Evolutionary conservation across 208 protist genomes (phyloP).

Genomic region (Polymyxa betae): DNA sequence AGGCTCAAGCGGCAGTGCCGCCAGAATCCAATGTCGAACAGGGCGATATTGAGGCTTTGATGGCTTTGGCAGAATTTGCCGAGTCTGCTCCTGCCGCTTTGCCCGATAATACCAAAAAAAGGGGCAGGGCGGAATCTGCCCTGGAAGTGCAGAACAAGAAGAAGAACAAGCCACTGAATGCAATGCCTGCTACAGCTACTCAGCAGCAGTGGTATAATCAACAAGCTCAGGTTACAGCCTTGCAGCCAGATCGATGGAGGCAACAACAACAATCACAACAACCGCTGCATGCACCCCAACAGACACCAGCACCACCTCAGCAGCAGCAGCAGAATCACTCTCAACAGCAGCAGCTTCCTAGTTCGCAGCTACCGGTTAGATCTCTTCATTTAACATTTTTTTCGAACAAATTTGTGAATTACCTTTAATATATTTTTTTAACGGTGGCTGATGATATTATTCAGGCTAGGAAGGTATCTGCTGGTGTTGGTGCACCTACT

Average conservation of each 20-base stretch:
- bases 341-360: conserved; percentile 1
- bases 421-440: not conserved
- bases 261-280: conserved; percentile 40
- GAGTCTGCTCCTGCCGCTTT: not conserved
- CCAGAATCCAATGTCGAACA: not conserved
- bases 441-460: not conserved
- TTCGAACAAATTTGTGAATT: too few relatives aligned
- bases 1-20: not conserved
- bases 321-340: conserved; percentile 15
- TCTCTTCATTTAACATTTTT: too few relatives aligned
- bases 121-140: not conserved
- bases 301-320: not conserved
- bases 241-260: conserved; percentile 14
- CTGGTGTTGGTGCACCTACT: too few relatives aligned
- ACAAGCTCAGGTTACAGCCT: not conserved
- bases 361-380: too few relatives aligned
- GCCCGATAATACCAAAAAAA: conserved; percentile 3
- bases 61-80: conserved; percentile 44
- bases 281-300: not conserved
- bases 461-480: not conserved
- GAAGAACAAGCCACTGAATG: not conserved
- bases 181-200: not conserved
- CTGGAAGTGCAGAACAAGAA: not conserved
- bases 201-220: not conserved
- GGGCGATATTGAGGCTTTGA: conserved; percentile 34